Conservation (phyloP, 2,329 filamentous ascomycete genomes). For the Aspergillus aculeatinus region DNA sequence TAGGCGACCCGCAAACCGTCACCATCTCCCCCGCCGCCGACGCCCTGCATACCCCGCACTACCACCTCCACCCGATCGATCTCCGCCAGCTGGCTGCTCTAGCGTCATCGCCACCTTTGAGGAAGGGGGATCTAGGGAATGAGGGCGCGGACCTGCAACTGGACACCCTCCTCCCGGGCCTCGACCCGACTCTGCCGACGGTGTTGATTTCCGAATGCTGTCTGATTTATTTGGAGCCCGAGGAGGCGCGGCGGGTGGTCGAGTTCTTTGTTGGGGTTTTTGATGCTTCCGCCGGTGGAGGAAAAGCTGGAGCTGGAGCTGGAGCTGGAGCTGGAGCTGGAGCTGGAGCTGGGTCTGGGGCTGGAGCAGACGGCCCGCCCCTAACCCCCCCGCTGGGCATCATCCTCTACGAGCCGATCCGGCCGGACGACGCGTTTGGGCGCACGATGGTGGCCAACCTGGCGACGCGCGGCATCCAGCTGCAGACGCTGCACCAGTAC, state of each 20-base stretch:
- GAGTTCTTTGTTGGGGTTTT: conserved; percentile 61
- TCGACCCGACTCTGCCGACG: conserved; percentile 64
- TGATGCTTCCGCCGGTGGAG: conserved; percentile 29
- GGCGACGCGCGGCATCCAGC: conserved; percentile 72
- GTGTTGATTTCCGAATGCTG: conserved; percentile 93
- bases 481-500: conserved; percentile 79
- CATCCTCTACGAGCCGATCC: conserved; percentile 85
- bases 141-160: conserved; percentile 11
- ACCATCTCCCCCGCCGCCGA: conserved; percentile 40
- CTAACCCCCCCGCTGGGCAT: conserved; percentile 49
- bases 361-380: no score
- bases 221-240: conserved; percentile 76
- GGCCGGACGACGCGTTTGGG: conserved; percentile 81
- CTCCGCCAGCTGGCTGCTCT: conserved; percentile 61
- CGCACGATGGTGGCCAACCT: conserved; percentile 91
- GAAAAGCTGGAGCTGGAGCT: no score
- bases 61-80: conserved; percentile 66
- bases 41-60: conserved; percentile 47
- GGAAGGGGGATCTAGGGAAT: no score
- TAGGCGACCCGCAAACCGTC: conserved; percentile 34
- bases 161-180: conserved; percentile 17
- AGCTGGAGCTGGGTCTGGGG: no score
- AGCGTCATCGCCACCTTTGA: no score
- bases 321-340: no score
- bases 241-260: conserved; percentile 64